phyloP scores from a whole-genome alignment of 2,329 filamentous ascomycete species.

The Huntiella bhutanensis region DNA sequence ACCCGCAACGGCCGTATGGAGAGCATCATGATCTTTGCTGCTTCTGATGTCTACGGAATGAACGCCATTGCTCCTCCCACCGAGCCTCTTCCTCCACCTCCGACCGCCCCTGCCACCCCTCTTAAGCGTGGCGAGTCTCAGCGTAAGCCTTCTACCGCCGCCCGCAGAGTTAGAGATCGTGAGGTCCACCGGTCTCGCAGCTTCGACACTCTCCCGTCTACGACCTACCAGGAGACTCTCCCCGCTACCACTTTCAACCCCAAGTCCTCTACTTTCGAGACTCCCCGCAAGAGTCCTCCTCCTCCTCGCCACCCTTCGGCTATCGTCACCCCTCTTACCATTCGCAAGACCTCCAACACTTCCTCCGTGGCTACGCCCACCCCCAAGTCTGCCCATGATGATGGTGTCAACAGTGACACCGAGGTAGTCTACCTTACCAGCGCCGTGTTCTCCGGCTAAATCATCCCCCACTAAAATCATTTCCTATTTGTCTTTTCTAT shows the following conservation, averaged over 20 bases:
- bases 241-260: not conserved
- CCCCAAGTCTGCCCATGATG: slow-evolving; percentile 13
- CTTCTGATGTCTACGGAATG: slow-evolving; percentile 46
- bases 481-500: slow-evolving; percentile 5
- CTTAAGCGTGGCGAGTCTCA: slow-evolving; percentile 19
- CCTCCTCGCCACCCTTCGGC: slow-evolving; percentile 2
- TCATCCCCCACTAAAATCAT: not conserved
- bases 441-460: slow-evolving; percentile 28
- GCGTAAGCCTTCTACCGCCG: slow-evolving; percentile 11
- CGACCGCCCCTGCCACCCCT: slow-evolving; percentile 29
- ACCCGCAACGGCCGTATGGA: slow-evolving; percentile 29
- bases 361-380: slow-evolving; percentile 14
- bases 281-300: slow-evolving; percentile 6
- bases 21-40: slow-evolving; percentile 50
- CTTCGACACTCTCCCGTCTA: slow-evolving; percentile 29
- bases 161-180: slow-evolving; percentile 16
- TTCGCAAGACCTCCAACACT: slow-evolving; percentile 19
- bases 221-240: slow-evolving; percentile 5
- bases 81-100: not conserved
- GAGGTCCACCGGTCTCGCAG: slow-evolving; percentile 30
- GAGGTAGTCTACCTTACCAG: slow-evolving; percentile 27
- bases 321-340: slow-evolving; percentile 16
- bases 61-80: slow-evolving; percentile 42
- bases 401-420: slow-evolving; percentile 16
- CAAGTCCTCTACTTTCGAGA: slow-evolving; percentile 12